A percentile compares a stretch with the other conserved stretches of the same genome.
These are phyloP conservation scores for Apocynum venetum DNA, from an alignment of 257 asterid species.

Conservation along the genomic window DNA sequence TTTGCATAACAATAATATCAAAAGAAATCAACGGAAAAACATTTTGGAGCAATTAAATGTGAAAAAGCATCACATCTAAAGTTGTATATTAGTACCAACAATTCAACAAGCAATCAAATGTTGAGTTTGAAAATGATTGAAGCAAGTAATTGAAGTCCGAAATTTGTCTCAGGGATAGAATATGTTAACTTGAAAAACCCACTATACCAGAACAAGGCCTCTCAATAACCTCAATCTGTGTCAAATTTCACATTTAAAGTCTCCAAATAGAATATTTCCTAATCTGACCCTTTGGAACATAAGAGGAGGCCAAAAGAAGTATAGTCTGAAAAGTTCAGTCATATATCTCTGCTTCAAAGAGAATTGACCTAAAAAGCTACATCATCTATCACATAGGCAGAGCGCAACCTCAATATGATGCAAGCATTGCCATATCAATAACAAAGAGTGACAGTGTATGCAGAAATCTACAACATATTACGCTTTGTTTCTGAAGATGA, in stretches of 20 bases:
- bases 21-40: background rate
- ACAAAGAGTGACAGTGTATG: background rate
- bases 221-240: background rate
- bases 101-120: background rate
- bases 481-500: background rate
- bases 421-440: background rate
- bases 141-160: background rate
- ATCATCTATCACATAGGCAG: background rate
- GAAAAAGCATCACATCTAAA: background rate
- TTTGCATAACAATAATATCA: background rate
- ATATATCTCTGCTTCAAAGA: background rate
- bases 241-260: background rate
- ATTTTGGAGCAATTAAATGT: background rate
- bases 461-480: background rate
- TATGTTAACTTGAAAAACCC: background rate
- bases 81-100: background rate
- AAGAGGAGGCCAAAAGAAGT: background rate
- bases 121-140: background rate
- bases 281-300: background rate
- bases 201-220: background rate
- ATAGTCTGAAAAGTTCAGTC: background rate
- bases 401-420: background rate
- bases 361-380: background rate
- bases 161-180: background rate
- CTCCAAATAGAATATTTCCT: background rate